Evolutionary conservation across 2,329 filamentous ascomycete genomes (phyloP), one percentile per base, ranked within the genome.

Genomic region (Exophiala oligosperma): DNA sequence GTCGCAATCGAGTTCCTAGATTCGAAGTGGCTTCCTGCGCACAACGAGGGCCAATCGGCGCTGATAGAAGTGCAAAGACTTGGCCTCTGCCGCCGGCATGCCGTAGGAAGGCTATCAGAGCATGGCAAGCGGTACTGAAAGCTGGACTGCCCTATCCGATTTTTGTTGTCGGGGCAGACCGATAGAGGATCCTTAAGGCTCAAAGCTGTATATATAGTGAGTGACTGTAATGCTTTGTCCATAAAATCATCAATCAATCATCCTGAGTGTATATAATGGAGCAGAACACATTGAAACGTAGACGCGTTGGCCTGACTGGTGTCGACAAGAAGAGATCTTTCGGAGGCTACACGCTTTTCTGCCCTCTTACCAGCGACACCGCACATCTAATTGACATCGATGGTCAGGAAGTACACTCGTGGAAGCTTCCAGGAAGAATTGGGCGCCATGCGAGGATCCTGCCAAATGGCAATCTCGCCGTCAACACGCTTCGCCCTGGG

Each of bases 371-470:
- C 6, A 73, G 70, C 14, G 47, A 53, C 12, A 71, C 68, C 1
- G 73, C 74, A 1, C 71, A 75, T 52, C 67, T 79, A 2, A 63
- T 79, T 49, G 72, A 74, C 44, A 77, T 71, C 23, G 61, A 73
- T 32, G 77, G 76, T 0, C 69, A 74, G 37, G 73, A 77, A 67
- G 73, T 77, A 1, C 76, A 78, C 64, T 64, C 67, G 17, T 79
- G 77, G 77, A 72, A 71, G 1, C 66, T 78, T 1, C 76, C 76
- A 0, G 67, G 72, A 48, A 70, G 76, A 6, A 70, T 72, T 7
- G 76, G 76, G 1, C 72, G 77, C 7, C 77, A 79, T 60, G 74
- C 76, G 4, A 70, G 75, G n/a, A 70, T 79, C 47, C 70, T 79
- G 0, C 69, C 71, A 11, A 74, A 78, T 43, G 76, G 77, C 2